Base-by-base conservation (phyloP, 75 land plant genomes). In the Cupressus sempervirens region DNA sequence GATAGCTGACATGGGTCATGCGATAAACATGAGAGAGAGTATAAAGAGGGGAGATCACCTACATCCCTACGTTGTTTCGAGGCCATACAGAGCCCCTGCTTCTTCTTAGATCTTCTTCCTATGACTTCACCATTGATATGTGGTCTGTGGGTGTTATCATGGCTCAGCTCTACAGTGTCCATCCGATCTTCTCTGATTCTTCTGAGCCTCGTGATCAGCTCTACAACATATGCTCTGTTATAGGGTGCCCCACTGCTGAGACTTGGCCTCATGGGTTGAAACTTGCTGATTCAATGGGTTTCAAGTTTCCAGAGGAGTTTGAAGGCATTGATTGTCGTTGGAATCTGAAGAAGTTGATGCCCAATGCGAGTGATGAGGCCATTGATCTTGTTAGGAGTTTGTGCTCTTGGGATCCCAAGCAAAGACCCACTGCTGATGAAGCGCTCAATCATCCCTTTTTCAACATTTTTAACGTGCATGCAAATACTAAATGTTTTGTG, bases 51-150 rank as follows among this genome's bases (percentile, higher is more conserved):
- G 81, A 1, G 76, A 90, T 12, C 84, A 86, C 46, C 65, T 90
- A 0, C 86, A 87, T 10, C 86, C 89, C 32, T 90, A 90, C 40
- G 90, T 90, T 8, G 91, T 90, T 12, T 88, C 91, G 5, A 50
- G 90, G 10, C 84, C 85, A 4, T 90, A 88, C 84, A 46, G 90
- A 58, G 90, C 91, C 11, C 91, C 91, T 1, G 82, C 88, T 90
- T 3, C 82, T 90, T 3, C 88, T 90, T 35, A 86, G 84, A 29
- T 74, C 87, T 77, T 53, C 82, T 20, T 16, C 35, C 41, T 90
- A 90, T 81, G 73, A 76, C 26, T 68, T 73, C 14, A 82, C 91
- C 38, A 87, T 90, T 16, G 89, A 90, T 53, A 90, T 90, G 80
- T 88, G 91, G 90, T 86, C 90, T 36, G 90, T 83, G 48, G 91